Evolutionary conservation across 2,329 filamentous ascomycete species (phyloP), one percentile per base, ranked within the genome.

Genomic region (Tolypocladium endophyticum): DNA sequence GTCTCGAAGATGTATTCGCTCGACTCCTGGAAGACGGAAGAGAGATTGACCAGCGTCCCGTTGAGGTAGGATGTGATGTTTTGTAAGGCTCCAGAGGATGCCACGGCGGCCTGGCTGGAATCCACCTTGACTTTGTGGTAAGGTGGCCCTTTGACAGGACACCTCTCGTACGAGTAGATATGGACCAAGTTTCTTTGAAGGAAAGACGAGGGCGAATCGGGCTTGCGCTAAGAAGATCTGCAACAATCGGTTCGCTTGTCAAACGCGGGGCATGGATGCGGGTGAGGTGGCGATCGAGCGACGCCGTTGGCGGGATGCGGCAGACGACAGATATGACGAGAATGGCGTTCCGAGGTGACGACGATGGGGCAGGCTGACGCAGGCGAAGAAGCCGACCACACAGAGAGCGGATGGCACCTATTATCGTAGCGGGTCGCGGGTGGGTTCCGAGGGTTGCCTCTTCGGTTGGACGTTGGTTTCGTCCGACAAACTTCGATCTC

Each of bases 11-110:
- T 75, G 68, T 82, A 84, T 50, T 79, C 74, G 72, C 76, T 79
- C 54, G 80, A 79, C 66, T 73, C 75, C 60, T 76, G 71, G 65
- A 82, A 73, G 61, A 74, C 75, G 64, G 73, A 72, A 64, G 78
- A 77, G 58, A 86, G 70, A 59, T 79, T 77, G 63, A 72, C 69
- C 65, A 82, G 65, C 60, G 79, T 79, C 61, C 75, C 77, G 71
- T 82, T 79, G 68, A 87, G 71, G 73, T 84, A 84, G 69, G 79
- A 79, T 68, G 78, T 79, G 72, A 82, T 77, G 75, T 81, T 84
- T 76, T 81, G 81, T 71, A 84, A 73, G 76, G 81, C 84, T 84
- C 83, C 83, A 73, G 80, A 78, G 70, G 83, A 84, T 81, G 82
- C 83, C 81, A 79, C 77, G 70, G 76, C 70, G 72, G 74, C 75